Conservation (phyloP, 371 early-diverging fungal genomes). For the Mortierella sp. region DNA sequence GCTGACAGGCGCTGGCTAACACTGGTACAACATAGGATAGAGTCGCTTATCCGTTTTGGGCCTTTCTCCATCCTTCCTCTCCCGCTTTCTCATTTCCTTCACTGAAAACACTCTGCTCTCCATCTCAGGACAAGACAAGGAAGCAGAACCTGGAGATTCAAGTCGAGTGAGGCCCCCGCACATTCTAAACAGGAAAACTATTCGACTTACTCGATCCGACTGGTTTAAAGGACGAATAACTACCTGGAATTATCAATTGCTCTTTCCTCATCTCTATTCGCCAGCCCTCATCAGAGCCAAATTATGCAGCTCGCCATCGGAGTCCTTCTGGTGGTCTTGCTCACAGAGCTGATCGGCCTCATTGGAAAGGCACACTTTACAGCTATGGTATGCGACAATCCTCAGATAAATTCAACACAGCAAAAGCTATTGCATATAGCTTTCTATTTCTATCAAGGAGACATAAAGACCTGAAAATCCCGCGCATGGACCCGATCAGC, state of each 20-base stretch:
- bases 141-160: not conserved
- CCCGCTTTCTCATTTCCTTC: not conserved
- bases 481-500: not conserved
- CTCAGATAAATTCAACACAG: not conserved
- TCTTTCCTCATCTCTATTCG: not conserved
- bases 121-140: not conserved
- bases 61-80: constrained; percentile 13
- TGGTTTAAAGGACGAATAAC: not conserved
- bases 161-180: not conserved
- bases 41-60: not conserved
- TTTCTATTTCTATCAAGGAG: not conserved
- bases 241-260: not conserved
- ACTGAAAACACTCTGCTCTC: not conserved
- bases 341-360: constrained; percentile 68
- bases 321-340: constrained; percentile 66
- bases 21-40: constrained; percentile 1
- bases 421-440: not conserved
- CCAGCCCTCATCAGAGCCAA: constrained; percentile 7
- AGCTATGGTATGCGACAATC: constrained; percentile 57
- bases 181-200: not conserved
- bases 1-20: not conserved
- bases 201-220: not conserved
- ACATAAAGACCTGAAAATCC: not conserved
- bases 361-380: constrained; percentile 70
- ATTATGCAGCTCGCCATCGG: constrained; percentile 65